Conservation (phyloP, 192 early-diverging fungal species). For the Coemansia sp. region DNA sequence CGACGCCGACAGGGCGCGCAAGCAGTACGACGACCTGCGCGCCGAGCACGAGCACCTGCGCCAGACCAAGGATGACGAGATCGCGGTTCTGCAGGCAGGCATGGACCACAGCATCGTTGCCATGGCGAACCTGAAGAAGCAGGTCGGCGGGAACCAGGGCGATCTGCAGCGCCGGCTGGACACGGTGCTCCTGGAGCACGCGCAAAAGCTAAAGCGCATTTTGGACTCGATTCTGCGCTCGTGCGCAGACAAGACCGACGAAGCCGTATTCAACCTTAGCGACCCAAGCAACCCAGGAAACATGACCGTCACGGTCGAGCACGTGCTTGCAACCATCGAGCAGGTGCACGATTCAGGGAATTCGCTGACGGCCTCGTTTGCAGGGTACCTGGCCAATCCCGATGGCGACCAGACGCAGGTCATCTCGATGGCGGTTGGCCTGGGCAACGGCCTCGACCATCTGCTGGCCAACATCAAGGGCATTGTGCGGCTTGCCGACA, state of each 20-base stretch:
- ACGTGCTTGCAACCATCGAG: slow-evolving; percentile 88
- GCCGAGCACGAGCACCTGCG: slow-evolving; percentile 37
- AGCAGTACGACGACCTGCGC: slow-evolving; percentile 41
- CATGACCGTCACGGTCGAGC: slow-evolving; percentile 84
- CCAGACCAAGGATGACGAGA: slow-evolving; percentile 71
- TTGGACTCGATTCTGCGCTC: slow-evolving; percentile 83
- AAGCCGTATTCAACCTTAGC: slow-evolving; percentile 84
- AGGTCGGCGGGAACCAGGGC: slow-evolving; percentile 45
- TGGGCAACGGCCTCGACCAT: slow-evolving; percentile 79
- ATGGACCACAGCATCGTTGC: slow-evolving; percentile 78
- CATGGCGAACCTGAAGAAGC: slow-evolving; percentile 69
- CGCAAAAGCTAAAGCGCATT: slow-evolving; percentile 68
- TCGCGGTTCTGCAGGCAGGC: slow-evolving; percentile 70
- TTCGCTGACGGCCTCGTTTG: slow-evolving; percentile 60
- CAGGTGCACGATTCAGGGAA: slow-evolving; percentile 67
- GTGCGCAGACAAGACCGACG: slow-evolving; percentile 84
- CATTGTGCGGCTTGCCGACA: slow-evolving; percentile 73
- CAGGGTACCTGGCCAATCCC: slow-evolving; percentile 44
- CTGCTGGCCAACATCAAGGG: slow-evolving; percentile 89
- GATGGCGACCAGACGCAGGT: slow-evolving; percentile 84
- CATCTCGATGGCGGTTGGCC: slow-evolving; percentile 72
- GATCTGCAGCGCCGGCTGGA: slow-evolving; percentile 66
- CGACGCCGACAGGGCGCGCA: slow-evolving; percentile 44
- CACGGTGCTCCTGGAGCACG: slow-evolving; percentile 61
- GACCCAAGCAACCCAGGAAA: slow-evolving; percentile 79